Percentiles rank a stretch among this genome's conserved stretches.
These are phyloP conservation scores for Hypseocharis bilobata DNA, from an alignment of 441 rosid genomes.

Conservation along the genomic window DNA sequence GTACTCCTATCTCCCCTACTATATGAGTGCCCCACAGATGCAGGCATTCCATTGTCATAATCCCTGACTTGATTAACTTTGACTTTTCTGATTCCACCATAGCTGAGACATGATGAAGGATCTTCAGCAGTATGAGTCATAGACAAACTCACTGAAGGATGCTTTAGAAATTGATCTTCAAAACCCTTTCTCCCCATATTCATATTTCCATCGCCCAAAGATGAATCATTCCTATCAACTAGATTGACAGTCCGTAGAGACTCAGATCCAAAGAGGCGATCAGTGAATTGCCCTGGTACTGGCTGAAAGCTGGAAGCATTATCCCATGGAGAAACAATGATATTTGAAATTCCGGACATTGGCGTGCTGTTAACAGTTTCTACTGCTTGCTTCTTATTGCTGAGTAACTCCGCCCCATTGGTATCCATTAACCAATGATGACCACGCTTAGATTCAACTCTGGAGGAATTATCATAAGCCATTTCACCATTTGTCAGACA, in stretches of 20 bases:
- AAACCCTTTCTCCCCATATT: conserved; percentile 34
- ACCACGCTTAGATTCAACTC: conserved; percentile 43
- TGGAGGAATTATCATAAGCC: conserved; percentile 36
- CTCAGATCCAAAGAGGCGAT: conserved; percentile 40
- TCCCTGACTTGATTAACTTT: conserved; percentile 54
- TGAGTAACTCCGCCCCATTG: conserved; percentile 36
- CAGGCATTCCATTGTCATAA: conserved; percentile 29
- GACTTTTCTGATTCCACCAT: conserved; percentile 48
- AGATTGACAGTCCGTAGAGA: conserved; percentile 38
- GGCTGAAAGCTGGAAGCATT: conserved; percentile 40
- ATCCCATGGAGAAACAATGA: conserved; percentile 42
- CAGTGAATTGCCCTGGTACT: conserved; percentile 41
- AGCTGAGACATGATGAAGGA: conserved; percentile 36
- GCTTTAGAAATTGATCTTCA: conserved; percentile 35
- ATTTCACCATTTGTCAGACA: conserved; percentile 39
- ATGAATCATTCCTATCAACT: conserved; percentile 41
- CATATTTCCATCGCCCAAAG: conserved; percentile 29
- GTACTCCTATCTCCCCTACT: conserved; percentile 32
- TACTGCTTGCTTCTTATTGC: conserved; percentile 53
- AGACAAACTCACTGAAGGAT: conserved; percentile 43
- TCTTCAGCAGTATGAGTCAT: conserved; percentile 46
- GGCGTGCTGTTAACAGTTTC: conserved; percentile 34
- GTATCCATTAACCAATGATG: conserved; percentile 52
- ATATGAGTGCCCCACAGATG: conserved; percentile 34
- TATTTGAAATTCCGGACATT: conserved; percentile 28